Conservation (phyloP, 371 early-diverging fungal species). For the Mucor circinelloides region DNA sequence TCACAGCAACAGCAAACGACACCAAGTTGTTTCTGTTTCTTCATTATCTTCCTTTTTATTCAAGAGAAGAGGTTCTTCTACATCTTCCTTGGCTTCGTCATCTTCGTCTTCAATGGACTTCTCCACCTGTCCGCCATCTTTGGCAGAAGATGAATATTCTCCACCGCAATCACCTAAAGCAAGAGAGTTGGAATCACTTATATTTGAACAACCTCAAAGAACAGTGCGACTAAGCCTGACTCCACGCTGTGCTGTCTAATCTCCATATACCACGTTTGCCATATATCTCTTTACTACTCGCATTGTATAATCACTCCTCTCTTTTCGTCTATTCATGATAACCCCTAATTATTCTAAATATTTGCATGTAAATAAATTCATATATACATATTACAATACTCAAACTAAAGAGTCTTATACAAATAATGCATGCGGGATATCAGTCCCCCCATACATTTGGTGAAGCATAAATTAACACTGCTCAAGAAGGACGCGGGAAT, state of each 20-base stretch:
- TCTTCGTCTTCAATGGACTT: slow-evolving; percentile 1
- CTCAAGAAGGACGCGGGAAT: background rate
- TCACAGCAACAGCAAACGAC: background rate
- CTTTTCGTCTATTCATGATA: background rate
- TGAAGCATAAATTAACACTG: background rate
- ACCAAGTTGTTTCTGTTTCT: slow-evolving; percentile 11
- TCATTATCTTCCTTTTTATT: slow-evolving; percentile 15
- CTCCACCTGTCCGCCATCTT: background rate
- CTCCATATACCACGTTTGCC: background rate
- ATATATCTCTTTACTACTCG: background rate
- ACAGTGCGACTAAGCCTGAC: slow-evolving; percentile 32
- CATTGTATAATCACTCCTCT: background rate
- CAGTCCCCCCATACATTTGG: background rate
- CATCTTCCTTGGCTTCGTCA: slow-evolving; percentile 8
- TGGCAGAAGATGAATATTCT: background rate
- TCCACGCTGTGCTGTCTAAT: slow-evolving; percentile 26
- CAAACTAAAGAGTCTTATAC: background rate
- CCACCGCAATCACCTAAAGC: slow-evolving; percentile 21
- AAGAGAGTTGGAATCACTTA: slow-evolving; percentile 30
- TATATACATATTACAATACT: background rate
- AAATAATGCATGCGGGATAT: slow-evolving; percentile 1
- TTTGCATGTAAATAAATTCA: background rate
- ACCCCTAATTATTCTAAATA: background rate
- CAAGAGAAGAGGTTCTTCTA: slow-evolving; percentile 24
- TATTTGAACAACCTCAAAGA: slow-evolving; percentile 31